A percentile compares a stretch with the other conserved stretches of the same genome.
Evolutionary conservation across 2,329 filamentous ascomycete species (phyloP).

Genomic region (Apiospora phragmitis): DNA sequence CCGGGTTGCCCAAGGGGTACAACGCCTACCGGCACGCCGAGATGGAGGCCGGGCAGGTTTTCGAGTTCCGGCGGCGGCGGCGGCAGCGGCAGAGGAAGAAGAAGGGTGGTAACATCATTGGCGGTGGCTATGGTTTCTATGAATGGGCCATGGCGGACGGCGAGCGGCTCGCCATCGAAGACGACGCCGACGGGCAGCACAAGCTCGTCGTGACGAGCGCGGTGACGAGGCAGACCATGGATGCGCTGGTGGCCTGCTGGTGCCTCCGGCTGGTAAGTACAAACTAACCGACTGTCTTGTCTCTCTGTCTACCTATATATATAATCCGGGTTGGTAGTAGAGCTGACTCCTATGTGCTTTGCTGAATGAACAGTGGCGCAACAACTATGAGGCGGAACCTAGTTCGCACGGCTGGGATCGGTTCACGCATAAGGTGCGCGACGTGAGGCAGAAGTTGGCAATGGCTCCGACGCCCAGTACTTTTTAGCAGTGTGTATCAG

Average conservation of each 20-base stretch:
- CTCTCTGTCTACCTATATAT: neutral
- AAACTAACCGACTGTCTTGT: neutral
- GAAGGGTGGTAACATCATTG: too few species aligned
- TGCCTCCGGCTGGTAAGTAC: neutral
- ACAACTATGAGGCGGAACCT: neutral
- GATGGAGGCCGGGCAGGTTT: conserved; percentile 1
- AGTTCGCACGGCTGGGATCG: neutral
- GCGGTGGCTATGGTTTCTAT: neutral
- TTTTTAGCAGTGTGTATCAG: neutral
- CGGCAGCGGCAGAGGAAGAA: neutral
- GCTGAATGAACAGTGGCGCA: neutral
- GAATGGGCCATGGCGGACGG: conserved; percentile 1
- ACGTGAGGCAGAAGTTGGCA: neutral
- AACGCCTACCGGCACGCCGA: conserved; percentile 2
- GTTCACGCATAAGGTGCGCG: neutral
- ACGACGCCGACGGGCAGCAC: conserved; percentile 3
- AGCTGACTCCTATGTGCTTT: neutral
- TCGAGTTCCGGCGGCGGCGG: neutral
- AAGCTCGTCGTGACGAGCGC: neutral
- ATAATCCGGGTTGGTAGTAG: neutral
- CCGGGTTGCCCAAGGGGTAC: conserved; percentile 1
- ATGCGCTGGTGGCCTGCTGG: conserved; percentile 3
- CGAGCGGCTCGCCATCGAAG: neutral
- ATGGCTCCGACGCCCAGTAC: neutral
- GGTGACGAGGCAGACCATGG: conserved; percentile 7